Conservation (phyloP, 805 yeast genomes). For the Saccharomycopsis javanensis region DNA sequence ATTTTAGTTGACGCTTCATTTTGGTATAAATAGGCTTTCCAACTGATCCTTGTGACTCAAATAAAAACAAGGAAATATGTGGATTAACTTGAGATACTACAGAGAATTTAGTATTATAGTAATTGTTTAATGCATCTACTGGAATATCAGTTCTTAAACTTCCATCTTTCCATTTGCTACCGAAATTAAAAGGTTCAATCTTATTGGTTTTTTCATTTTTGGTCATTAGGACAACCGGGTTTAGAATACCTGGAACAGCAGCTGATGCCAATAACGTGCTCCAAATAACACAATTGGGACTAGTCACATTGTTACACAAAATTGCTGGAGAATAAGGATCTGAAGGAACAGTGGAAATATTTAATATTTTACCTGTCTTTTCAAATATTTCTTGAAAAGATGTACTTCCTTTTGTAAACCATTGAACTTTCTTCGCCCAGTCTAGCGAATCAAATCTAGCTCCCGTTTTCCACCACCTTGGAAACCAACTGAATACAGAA, state of each 20-base stretch:
- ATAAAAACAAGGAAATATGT: constrained; percentile 65
- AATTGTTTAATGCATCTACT: constrained; percentile 58
- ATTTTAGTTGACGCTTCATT: constrained; percentile 39
- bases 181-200: constrained; percentile 60
- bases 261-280: constrained; percentile 65
- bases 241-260: constrained; percentile 75
- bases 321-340: constrained; percentile 78
- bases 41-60: constrained; percentile 70
- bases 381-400: constrained; percentile 64
- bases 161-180: constrained; percentile 73
- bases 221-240: constrained; percentile 75
- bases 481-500: constrained; percentile 47
- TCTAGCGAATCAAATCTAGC: constrained; percentile 67
- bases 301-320: constrained; percentile 63
- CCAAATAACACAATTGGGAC: constrained; percentile 81
- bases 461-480: constrained; percentile 63
- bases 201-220: constrained; percentile 32
- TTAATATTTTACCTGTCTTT: constrained; percentile 59
- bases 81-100: constrained; percentile 80
- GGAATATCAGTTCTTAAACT: constrained; percentile 74
- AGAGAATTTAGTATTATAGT: constrained; percentile 66
- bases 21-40: constrained; percentile 66
- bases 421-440: constrained; percentile 61
- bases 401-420: constrained; percentile 64
- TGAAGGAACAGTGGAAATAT: constrained; percentile 71